phyloP scores from a whole-genome alignment of 768 basidiomycete species.

The Pisolithus marmoratus region DNA sequence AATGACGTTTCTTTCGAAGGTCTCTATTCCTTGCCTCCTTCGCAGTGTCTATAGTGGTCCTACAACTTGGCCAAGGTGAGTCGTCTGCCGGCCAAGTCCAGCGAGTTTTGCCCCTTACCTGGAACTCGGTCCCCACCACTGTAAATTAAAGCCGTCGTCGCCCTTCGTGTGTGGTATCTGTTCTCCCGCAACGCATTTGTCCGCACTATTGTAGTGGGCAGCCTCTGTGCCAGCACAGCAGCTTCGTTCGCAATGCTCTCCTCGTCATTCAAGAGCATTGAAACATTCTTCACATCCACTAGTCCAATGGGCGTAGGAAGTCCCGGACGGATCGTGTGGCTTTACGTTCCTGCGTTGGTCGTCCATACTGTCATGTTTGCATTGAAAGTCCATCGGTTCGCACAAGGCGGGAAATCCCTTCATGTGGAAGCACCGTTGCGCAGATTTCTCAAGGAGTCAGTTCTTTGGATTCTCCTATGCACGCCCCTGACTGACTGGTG shows the following conservation, averaged over 20 bases:
- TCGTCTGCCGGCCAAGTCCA: neutral
- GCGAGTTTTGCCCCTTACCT: no score
- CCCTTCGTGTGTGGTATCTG: slow-evolving; percentile 16
- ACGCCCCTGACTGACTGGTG: neutral
- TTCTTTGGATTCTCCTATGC: neutral
- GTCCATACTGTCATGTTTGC: slow-evolving; percentile 12
- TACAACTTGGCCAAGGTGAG: slow-evolving; percentile 13
- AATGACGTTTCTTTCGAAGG: no score
- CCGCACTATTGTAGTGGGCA: neutral
- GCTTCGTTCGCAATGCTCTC: neutral
- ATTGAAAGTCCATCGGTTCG: slow-evolving; percentile 13
- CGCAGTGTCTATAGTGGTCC: neutral
- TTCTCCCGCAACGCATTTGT: slow-evolving; percentile 5
- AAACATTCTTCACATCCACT: neutral
- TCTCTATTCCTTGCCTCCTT: neutral
- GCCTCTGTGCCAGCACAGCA: neutral
- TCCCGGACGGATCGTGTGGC: neutral
- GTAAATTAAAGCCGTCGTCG: slow-evolving; percentile 7
- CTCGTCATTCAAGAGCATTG: neutral
- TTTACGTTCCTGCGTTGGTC: slow-evolving; percentile 11
- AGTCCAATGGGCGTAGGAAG: neutral
- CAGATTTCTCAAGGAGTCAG: slow-evolving; percentile 17
- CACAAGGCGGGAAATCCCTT: neutral
- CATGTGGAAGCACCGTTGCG: slow-evolving; percentile 7
- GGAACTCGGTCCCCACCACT: no score